Evolutionary conservation across 371 early-diverging fungal genomes (phyloP).

Genomic region (Saksenaea oblongispora): DNA sequence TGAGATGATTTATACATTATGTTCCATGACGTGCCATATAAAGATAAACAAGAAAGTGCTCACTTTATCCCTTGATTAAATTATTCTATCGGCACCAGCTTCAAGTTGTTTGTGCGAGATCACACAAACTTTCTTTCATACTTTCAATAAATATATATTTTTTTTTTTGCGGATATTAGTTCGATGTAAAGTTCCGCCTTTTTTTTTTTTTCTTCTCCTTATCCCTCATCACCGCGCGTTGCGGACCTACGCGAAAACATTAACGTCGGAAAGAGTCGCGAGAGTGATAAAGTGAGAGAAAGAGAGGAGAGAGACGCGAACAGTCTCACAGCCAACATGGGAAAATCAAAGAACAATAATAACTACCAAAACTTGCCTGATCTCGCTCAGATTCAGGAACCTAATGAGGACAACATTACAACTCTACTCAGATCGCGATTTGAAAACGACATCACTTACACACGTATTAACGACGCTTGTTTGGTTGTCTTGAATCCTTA

Average conservation of each 20-base stretch:
- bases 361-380: constrained; percentile 27
- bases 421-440: constrained; percentile 51
- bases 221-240: not conserved
- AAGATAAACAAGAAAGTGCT: not conserved
- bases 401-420: constrained; percentile 46
- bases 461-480: constrained; percentile 63
- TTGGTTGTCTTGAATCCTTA: constrained; percentile 45
- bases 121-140: not conserved
- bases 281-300: not conserved
- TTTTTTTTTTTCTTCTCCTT: not conserved
- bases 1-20: not conserved
- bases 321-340: constrained; percentile 4
- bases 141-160: not conserved
- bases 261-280: too few relatives aligned
- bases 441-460: constrained; percentile 58
- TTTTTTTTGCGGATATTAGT: constrained; percentile 4
- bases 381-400: constrained; percentile 25
- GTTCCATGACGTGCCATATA: not conserved
- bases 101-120: not conserved
- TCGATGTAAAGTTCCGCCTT: not conserved
- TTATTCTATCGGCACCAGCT: not conserved
- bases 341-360: constrained; percentile 19
- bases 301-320: not conserved
- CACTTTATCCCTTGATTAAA: constrained; percentile 4
- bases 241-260: not conserved